These are phyloP conservation scores for Brassica balearica DNA, from an alignment of 441 rosid genomes.

Conservation along the genomic window DNA sequence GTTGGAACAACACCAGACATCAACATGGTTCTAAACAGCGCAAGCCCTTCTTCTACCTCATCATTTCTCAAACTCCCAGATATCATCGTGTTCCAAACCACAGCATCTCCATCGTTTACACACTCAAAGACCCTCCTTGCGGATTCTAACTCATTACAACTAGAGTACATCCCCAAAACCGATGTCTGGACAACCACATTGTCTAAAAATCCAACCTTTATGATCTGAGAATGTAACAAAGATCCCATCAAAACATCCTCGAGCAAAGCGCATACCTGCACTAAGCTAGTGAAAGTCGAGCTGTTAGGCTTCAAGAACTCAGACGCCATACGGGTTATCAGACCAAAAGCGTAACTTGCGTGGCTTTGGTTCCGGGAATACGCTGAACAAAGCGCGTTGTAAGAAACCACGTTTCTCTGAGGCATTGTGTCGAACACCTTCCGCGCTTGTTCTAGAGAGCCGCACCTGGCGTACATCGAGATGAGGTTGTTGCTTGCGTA, in stretches of 20 bases:
- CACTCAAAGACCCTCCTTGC: slow-evolving; percentile 55
- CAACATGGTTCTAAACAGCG: slow-evolving; percentile 61
- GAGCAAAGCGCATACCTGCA: slow-evolving; percentile 61
- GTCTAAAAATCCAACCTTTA: slow-evolving; percentile 56
- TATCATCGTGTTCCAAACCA: slow-evolving; percentile 82
- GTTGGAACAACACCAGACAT: slow-evolving; percentile 60
- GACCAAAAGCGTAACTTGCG: slow-evolving; percentile 45
- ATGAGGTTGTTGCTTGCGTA: slow-evolving; percentile 67
- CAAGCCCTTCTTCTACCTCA: slow-evolving; percentile 54
- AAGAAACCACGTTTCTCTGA: slow-evolving; percentile 57
- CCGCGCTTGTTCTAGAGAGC: slow-evolving; percentile 56
- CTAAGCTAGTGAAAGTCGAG: slow-evolving; percentile 71
- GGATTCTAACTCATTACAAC: slow-evolving; percentile 69
- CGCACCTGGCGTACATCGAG: slow-evolving; percentile 69
- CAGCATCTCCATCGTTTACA: slow-evolving; percentile 63
- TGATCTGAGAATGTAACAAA: slow-evolving; percentile 58
- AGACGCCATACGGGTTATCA: slow-evolving; percentile 50
- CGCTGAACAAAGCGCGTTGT: slow-evolving; percentile 73
- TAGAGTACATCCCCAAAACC: slow-evolving; percentile 74
- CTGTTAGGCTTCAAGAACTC: slow-evolving; percentile 68
- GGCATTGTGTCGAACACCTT: slow-evolving; percentile 80
- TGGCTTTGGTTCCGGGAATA: slow-evolving; percentile 55
- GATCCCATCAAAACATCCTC: slow-evolving; percentile 67
- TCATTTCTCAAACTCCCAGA: slow-evolving; percentile 71
- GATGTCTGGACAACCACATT: slow-evolving; percentile 74